phyloP scores from a whole-genome alignment of 2,329 filamentous ascomycete species.

The Talaromyces amestolkiae region DNA sequence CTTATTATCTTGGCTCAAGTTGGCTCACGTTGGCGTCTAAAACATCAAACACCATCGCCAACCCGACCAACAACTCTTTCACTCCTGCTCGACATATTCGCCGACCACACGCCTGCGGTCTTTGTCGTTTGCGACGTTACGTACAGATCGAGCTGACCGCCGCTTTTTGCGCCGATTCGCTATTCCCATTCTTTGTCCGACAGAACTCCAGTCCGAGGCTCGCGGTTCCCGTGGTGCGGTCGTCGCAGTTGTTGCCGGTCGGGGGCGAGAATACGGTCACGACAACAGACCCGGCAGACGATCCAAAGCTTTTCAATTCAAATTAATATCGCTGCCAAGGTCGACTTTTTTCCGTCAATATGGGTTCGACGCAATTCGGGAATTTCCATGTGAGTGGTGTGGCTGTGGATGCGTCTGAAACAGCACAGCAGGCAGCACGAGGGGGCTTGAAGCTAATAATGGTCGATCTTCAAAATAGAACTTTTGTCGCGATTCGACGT shows the following conservation, averaged over 20 bases:
- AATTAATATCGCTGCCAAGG: neutral
- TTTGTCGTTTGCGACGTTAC: neutral
- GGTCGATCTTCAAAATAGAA: constrained; percentile 50
- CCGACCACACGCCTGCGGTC: neutral
- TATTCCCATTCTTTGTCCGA: neutral
- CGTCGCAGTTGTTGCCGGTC: constrained; percentile 12
- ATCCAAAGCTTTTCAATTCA: neutral
- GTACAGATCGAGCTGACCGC: neutral
- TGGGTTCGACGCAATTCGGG: constrained; percentile 57
- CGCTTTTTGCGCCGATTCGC: constrained; percentile 1
- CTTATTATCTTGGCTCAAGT: neutral
- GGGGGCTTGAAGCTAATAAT: constrained; percentile 5
- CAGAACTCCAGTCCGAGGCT: neutral
- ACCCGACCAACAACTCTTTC: neutral
- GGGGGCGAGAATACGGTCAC: constrained; percentile 1
- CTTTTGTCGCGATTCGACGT: constrained; percentile 79
- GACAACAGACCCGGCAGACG: neutral
- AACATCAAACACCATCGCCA: constrained; percentile 5
- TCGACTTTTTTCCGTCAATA: constrained; percentile 26
- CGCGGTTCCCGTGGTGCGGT: constrained; percentile 5
- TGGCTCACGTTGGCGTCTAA: neutral
- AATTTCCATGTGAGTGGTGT: constrained; percentile 54
- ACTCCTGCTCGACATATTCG: neutral
- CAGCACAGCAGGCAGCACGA: neutral
- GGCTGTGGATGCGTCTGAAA: neutral